Evolutionary conservation across 768 basidiomycete genomes (phyloP), one percentile per base, ranked within the genome.

Genomic region (Xanthoconium purpureum): DNA sequence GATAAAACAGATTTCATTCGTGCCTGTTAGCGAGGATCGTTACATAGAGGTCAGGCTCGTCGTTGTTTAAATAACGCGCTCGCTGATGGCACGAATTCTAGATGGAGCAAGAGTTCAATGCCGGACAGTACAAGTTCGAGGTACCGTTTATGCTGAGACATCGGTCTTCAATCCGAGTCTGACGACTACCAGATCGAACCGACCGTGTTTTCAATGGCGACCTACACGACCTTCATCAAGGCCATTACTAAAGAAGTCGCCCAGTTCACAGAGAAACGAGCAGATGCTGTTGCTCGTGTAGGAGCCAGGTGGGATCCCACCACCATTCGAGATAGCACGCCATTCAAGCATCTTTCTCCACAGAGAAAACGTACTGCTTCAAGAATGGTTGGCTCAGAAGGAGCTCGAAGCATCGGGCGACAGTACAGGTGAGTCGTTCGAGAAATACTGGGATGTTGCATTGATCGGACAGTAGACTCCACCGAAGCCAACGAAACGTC

Each of bases 51-150:
- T 83, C 20, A 33, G 42, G 18, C 42, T 5, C 32, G 9, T 40
- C 44, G 13, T 54, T 11, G 14, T 40, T 39, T 3, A 9, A 3
- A 29, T 12, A 17, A 15, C 10, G 24, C 4, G 14, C 2, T 29
- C 13, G 38, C n/a, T 48, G 2, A 60, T 14, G 15, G 10, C 1
- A 10, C 3, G 14, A 30, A 36, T 40, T 50, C 24, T 37, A 84
- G 84, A 57, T 81, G 7, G 81, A 82, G 61, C 75, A 65, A 20
- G 68, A 71, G 35, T 85, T 84, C 53, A 78, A 84, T 59, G 74
- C 79, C 0, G 84, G 84, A 28, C 74, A 71, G 50, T 82, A 84
- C 62, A 54, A 60, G 36, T 83, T 84, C 63, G 73, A 82, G 74
- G 82, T 80, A 44, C 29, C 0, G 12, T 18, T 15, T 29, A 42